phyloP scores from a whole-genome alignment of 306 rosid species.

The Geum urbanum region DNA sequence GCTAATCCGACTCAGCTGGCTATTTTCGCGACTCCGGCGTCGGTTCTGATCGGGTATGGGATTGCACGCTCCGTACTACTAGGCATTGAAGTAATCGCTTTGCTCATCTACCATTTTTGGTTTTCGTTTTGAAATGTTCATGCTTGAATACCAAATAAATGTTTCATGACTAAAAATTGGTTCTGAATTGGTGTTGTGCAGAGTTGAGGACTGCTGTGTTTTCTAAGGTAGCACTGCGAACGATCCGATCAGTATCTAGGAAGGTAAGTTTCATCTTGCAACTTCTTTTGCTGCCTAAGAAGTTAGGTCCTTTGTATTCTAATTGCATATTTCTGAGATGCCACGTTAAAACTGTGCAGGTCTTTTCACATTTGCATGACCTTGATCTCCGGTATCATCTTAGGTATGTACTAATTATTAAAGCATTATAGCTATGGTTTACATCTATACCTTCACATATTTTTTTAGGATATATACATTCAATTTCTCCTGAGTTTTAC shows the following conservation, averaged over 20 bases:
- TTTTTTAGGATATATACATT: neutral
- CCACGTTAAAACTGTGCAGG: slow-evolving; percentile 47
- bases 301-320: neutral
- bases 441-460: neutral
- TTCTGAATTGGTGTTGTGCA: slow-evolving; percentile 37
- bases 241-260: slow-evolving; percentile 86
- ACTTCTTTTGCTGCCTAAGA: neutral
- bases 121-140: neutral
- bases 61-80: slow-evolving; percentile 77
- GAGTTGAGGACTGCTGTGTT: slow-evolving; percentile 91
- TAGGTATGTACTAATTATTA: slow-evolving; percentile 48
- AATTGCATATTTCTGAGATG: neutral
- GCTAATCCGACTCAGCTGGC: slow-evolving; percentile 56
- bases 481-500: neutral
- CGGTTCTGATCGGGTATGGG: slow-evolving; percentile 89
- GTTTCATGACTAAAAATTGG: slow-evolving; percentile 1
- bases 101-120: slow-evolving; percentile 28
- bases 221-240: slow-evolving; percentile 90
- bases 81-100: slow-evolving; percentile 44
- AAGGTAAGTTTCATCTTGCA: slow-evolving; percentile 40
- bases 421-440: neutral
- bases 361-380: slow-evolving; percentile 88
- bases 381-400: slow-evolving; percentile 96
- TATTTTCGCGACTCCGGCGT: slow-evolving; percentile 77
- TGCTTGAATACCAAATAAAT: neutral